Evolutionary conservation across 352 stramenopile species (phyloP).

Genomic region (Globisporangium nagaii): DNA sequence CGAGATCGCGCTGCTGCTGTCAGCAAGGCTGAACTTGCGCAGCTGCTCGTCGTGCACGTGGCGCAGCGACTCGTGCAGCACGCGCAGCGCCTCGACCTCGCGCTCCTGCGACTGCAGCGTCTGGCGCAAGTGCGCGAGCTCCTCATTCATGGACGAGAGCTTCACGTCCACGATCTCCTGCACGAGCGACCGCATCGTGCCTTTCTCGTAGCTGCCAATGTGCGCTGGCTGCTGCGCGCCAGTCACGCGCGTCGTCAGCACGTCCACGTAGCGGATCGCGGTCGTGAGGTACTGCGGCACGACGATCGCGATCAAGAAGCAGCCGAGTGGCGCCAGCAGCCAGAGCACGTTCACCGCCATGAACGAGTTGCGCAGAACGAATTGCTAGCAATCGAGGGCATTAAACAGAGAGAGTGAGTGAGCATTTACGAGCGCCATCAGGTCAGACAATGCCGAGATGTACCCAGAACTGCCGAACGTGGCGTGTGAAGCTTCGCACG

Average conservation of each 20-base stretch:
- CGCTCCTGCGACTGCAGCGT: conserved; percentile 50
- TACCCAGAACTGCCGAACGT: conserved; percentile 37
- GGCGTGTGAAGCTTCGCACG: conserved; percentile 20
- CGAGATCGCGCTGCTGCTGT: conserved; percentile 45
- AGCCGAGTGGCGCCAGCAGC: conserved; percentile 63
- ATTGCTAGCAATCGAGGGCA: conserved; percentile 12
- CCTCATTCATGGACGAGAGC: conserved; percentile 44
- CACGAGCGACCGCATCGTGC: conserved; percentile 53
- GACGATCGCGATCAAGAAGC: conserved; percentile 63
- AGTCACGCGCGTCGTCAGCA: conserved; percentile 40
- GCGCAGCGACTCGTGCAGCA: conserved; percentile 52
- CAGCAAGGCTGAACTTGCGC: conserved; percentile 53
- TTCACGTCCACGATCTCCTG: conserved; percentile 71
- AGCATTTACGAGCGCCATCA: neutral
- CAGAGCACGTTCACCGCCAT: conserved; percentile 72
- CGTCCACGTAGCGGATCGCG: conserved; percentile 64
- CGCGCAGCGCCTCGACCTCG: conserved; percentile 49
- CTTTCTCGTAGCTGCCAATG: conserved; percentile 32
- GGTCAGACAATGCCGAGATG: neutral
- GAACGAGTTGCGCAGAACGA: conserved; percentile 59
- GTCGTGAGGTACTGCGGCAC: conserved; percentile 66
- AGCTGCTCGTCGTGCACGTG: conserved; percentile 50
- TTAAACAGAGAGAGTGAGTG: neutral
- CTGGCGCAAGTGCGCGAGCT: conserved; percentile 42
- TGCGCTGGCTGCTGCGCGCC: conserved; percentile 15